Base-by-base conservation (phyloP, 1,139 yeast species). In the Blastobotrys ciferrii region DNA sequence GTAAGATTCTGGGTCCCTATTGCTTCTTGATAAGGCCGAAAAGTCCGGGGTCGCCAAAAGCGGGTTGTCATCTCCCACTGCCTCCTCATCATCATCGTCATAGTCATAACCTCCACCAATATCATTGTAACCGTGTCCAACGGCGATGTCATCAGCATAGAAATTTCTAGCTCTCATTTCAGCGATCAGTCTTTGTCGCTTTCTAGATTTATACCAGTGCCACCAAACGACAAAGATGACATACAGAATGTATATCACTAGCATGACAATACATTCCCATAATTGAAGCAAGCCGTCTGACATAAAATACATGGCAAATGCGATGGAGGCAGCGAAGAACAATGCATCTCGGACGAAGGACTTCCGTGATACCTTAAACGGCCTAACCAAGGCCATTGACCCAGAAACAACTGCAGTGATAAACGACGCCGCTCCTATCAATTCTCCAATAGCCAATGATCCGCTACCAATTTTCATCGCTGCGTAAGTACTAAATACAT, bases 401-500 rank as follows among this genome's bases (percentile, higher is more conserved):
- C 96, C 96, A 19, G 85, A 74, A 2, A 87, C 88, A 2, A 84
- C 81, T 2, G 91, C 78, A 11, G 83, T 73, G n/a, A 86, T 82
- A 58, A 88, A 84, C 33, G 82, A 75, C 0, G 92, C 87, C 2
- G 96, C 91, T 0, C 98, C 98, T 31, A 88, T 67, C 35, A 91
- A 71, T 65, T 91, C 97, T 1, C 97, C 94, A 3, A 92, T 69
- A 0, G 98, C 98, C 63, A 92, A 69, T 2, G 88, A 76, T 0
- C 85, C 81, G 3, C 86, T 78, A 14, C 80, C 83, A 2, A 80
- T 68, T 36, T 74, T 73, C 79, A 89, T 78, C 4, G 96, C 96
- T 38, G 83, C 82, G 63, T 81, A 87, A 0, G 96, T 88, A 45
- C 94, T 79, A 43, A 89, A 76, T 2, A 92, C 81, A 66, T 92